Conservation (phyloP, 2,329 filamentous ascomycete species). For the Cladorrhinum sp. region DNA sequence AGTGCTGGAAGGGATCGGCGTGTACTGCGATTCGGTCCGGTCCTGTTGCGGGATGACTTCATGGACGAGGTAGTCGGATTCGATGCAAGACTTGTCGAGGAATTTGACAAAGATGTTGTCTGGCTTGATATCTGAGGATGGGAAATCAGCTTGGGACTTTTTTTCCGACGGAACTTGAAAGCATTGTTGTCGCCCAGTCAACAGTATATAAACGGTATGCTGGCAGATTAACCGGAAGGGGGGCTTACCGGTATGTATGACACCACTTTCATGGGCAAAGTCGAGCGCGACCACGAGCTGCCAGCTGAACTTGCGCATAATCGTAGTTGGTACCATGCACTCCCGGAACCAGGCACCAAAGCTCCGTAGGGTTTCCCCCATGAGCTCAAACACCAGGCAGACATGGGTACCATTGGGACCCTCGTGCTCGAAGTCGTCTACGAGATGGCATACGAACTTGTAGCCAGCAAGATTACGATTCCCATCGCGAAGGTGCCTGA, state of each 20-base stretch:
- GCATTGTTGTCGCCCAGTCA: no score
- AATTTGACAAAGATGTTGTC: slow-evolving; percentile 22
- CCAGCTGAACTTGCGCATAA: slow-evolving; percentile 11
- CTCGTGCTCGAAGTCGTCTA: slow-evolving; percentile 19
- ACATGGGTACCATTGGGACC: slow-evolving; percentile 19
- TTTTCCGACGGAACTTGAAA: no score
- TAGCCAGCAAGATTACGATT: slow-evolving; percentile 8
- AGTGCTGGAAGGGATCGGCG: slow-evolving; percentile 4
- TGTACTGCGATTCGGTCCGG: slow-evolving; percentile 10
- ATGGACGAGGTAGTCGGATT: slow-evolving; percentile 10
- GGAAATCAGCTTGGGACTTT: neutral
- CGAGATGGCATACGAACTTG: slow-evolving; percentile 15
- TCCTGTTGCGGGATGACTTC: slow-evolving; percentile 12
- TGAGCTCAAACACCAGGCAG: slow-evolving; percentile 20
- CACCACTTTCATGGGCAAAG: slow-evolving; percentile 11
- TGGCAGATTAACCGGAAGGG: neutral
- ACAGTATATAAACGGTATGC: neutral
- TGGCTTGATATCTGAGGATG: slow-evolving; percentile 14
- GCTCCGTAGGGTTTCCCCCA: slow-evolving; percentile 17
- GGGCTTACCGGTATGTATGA: slow-evolving; percentile 16
- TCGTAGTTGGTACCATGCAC: slow-evolving; percentile 2
- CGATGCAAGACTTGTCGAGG: slow-evolving; percentile 9
- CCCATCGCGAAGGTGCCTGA: slow-evolving; percentile 14
- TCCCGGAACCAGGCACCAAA: slow-evolving; percentile 11
- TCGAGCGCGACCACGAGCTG: slow-evolving; percentile 14